These are phyloP conservation scores for Backusella sp. DNA, from an alignment of 192 early-diverging fungal genomes.

Conservation along the genomic window DNA sequence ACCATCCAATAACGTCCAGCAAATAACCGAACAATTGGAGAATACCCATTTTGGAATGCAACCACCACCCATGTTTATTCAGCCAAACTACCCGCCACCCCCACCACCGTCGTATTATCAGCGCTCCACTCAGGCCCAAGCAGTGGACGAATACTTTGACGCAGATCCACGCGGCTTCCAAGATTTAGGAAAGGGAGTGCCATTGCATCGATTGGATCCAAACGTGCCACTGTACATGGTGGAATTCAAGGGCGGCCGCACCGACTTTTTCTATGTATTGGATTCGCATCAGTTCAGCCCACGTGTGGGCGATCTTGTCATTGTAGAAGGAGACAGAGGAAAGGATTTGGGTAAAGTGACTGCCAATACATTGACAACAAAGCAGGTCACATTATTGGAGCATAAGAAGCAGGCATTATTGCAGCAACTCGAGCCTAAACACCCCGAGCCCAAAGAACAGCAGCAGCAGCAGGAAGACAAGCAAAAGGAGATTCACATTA, in stretches of 20 bases:
- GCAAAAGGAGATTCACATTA: slow-evolving; percentile 82
- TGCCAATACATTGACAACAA: slow-evolving; percentile 61
- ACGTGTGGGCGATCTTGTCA: slow-evolving; percentile 72
- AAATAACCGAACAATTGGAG: slow-evolving; percentile 50
- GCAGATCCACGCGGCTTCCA: slow-evolving; percentile 26
- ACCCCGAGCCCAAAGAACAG: slow-evolving; percentile 31
- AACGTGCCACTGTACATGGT: slow-evolving; percentile 73
- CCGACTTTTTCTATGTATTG: slow-evolving; percentile 76
- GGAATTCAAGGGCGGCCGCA: slow-evolving; percentile 87
- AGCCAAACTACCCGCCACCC: slow-evolving; percentile 12
- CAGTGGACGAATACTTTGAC: slow-evolving; percentile 39
- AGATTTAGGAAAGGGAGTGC: slow-evolving; percentile 47
- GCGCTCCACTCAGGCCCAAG: neutral
- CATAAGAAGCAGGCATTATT: slow-evolving; percentile 32
- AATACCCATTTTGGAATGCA: slow-evolving; percentile 15
- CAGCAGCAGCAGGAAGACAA: slow-evolving; percentile 49
- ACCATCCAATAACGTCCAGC: slow-evolving; percentile 49
- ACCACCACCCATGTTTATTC: slow-evolving; percentile 9
- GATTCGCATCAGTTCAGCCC: slow-evolving; percentile 46
- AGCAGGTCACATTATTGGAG: slow-evolving; percentile 47
- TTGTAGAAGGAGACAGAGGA: slow-evolving; percentile 89
- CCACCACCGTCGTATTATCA: neutral
- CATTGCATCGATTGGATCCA: slow-evolving; percentile 43
- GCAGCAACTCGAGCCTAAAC: slow-evolving; percentile 47
- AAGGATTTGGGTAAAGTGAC: slow-evolving; percentile 89